Conservation (phyloP, 1,284 basidiomycete species). For the Thecaphora frezii region DNA sequence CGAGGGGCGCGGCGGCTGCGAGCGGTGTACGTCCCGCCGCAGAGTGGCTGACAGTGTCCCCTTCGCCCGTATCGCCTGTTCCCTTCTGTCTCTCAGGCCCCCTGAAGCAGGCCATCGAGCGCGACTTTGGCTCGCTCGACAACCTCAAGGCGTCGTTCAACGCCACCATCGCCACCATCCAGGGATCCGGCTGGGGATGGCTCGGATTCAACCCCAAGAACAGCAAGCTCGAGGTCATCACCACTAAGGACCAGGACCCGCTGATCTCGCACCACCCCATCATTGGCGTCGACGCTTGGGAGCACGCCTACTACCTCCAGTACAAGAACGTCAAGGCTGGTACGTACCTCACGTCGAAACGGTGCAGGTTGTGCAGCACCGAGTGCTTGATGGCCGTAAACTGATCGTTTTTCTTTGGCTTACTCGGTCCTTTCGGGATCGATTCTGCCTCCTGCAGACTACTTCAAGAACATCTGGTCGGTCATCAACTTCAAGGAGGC, state of each 20-base stretch:
- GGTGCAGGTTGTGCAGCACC: too few species aligned
- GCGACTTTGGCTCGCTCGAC: conserved; percentile 82
- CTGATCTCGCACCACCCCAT: conserved; percentile 82
- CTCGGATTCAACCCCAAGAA: conserved; percentile 61
- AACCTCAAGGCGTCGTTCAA: conserved; percentile 78
- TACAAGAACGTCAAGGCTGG: conserved; percentile 52
- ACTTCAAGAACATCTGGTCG: conserved; percentile 59
- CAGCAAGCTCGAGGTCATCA: conserved; percentile 74
- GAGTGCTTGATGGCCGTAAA: too few species aligned
- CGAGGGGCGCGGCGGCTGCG: too few species aligned
- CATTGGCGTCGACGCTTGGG: conserved; percentile 96
- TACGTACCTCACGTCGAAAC: conserved; percentile 5
- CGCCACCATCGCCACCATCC: conserved; percentile 84
- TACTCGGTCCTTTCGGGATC: too few species aligned
- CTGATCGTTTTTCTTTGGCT: too few species aligned
- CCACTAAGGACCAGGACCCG: conserved; percentile 96
- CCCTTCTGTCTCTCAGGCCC: conserved; percentile 62
- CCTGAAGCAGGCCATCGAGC: conserved; percentile 78
- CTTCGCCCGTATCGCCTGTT: background rate
- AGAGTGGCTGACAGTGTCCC: too few species aligned
- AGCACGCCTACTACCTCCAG: conserved; percentile 67
- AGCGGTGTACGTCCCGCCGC: too few species aligned
- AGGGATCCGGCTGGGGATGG: conserved; percentile 99
- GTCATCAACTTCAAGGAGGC: conserved; percentile 60
- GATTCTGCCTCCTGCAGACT: conserved; percentile 16